phyloP scores from a whole-genome alignment of 164 flowering plant species.

The Paratinospora sagittata region DNA sequence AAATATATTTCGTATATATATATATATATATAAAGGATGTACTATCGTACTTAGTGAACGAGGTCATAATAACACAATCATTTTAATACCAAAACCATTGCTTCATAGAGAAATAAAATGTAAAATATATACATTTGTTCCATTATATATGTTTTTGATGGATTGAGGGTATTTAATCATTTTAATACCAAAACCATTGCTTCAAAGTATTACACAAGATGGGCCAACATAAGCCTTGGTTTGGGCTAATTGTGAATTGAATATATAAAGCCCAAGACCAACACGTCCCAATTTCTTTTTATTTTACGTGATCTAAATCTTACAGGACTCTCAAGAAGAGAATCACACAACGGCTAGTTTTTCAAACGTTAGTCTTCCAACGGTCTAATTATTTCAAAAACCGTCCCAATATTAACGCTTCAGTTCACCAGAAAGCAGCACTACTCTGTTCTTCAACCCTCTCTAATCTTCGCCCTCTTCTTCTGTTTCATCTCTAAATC shows the following conservation, averaged over 20 bases:
- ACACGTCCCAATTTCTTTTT: background rate
- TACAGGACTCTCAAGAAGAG: background rate
- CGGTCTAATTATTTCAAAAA: conserved; percentile 53
- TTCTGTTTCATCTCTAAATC: conserved; percentile 4
- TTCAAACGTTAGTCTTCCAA: conserved; percentile 47
- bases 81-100: too few species aligned
- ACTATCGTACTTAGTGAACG: too few species aligned
- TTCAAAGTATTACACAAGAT: background rate
- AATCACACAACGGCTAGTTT: conserved; percentile 49
- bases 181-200: background rate
- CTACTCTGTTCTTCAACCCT: background rate
- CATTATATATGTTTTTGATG: too few species aligned
- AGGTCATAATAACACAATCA: too few species aligned
- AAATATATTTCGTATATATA: too few species aligned
- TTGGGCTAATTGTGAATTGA: background rate
- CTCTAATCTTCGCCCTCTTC: conserved; percentile 11
- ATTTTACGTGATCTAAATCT: too few species aligned
- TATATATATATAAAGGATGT: too few species aligned
- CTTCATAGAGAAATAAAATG: too few species aligned
- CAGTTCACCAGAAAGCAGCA: background rate
- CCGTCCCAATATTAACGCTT: conserved; percentile 11
- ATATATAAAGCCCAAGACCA: background rate
- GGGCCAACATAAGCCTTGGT: background rate
- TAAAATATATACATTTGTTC: too few species aligned
- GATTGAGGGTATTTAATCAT: too few species aligned